Conservation (phyloP, 306 rosid genomes). For the Ochetophila trinervis region DNA sequence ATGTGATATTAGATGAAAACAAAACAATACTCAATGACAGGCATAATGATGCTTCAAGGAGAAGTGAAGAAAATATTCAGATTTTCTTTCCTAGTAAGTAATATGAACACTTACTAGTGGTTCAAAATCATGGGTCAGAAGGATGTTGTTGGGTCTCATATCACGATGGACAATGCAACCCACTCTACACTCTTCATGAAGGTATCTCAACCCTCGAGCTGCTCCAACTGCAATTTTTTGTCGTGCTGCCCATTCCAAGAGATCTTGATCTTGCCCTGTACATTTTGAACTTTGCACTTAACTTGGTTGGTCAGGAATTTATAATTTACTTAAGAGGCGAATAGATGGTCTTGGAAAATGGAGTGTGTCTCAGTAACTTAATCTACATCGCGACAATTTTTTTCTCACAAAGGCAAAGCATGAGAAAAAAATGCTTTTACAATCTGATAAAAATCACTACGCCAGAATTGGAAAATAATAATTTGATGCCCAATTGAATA, state of each 20-base stretch:
- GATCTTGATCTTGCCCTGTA: constrained; percentile 55
- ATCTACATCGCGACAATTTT: background rate
- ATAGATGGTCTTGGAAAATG: background rate
- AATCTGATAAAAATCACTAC: background rate
- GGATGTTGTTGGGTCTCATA: constrained; percentile 91
- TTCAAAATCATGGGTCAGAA: constrained; percentile 96
- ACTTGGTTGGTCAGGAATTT: background rate
- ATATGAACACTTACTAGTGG: constrained; percentile 63
- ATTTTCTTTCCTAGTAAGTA: background rate
- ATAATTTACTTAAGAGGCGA: background rate
- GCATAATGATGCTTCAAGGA: background rate
- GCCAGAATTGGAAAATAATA: background rate
- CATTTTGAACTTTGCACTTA: constrained; percentile 16
- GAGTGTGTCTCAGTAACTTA: constrained; percentile 1
- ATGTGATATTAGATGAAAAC: too few relatives aligned
- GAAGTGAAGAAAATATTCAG: background rate
- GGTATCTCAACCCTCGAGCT: constrained; percentile 95
- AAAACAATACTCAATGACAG: too few relatives aligned
- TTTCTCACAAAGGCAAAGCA: background rate
- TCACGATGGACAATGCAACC: constrained; percentile 99
- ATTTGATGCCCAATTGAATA: background rate
- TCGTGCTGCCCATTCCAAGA: constrained; percentile 75
- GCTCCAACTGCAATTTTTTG: constrained; percentile 91
- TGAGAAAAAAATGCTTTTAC: background rate
- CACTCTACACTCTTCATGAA: constrained; percentile 98